A percentile compares a stretch with the other conserved stretches of the same genome.
phyloP scores from a whole-genome alignment of 306 rosid genomes.

The Prunus mume region DNA sequence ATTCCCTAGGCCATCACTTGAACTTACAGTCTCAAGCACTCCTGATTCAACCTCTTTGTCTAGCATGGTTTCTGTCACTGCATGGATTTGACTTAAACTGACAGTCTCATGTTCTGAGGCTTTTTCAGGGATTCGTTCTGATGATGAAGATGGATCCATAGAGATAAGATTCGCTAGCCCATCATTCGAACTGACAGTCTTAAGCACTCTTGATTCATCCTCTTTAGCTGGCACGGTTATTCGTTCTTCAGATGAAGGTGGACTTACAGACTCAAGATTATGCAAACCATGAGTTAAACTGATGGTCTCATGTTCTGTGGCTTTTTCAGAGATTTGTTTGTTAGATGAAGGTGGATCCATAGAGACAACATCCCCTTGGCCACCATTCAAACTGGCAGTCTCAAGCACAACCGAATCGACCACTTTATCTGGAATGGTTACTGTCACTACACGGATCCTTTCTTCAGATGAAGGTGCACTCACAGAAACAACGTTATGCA shows the following conservation, averaged over 20 bases:
- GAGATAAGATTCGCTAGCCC: slow-evolving; percentile 14
- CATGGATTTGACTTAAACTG: background rate
- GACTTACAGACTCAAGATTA: slow-evolving; percentile 6
- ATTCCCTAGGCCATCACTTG: no score
- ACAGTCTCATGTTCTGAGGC: background rate
- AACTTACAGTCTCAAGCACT: slow-evolving; percentile 13
- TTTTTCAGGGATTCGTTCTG: slow-evolving; percentile 26
- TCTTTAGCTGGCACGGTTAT: slow-evolving; percentile 23
- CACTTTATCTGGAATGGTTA: slow-evolving; percentile 24
- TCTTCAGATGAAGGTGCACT: slow-evolving; percentile 27
- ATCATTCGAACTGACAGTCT: slow-evolving; percentile 15
- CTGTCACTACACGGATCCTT: slow-evolving; percentile 13
- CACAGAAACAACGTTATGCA: background rate
- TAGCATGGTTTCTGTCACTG: background rate
- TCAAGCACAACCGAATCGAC: slow-evolving; percentile 19
- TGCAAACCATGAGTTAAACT: slow-evolving; percentile 16
- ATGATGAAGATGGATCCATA: slow-evolving; percentile 22
- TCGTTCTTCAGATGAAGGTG: background rate
- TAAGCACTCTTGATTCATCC: slow-evolving; percentile 17
- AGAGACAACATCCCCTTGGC: slow-evolving; percentile 5
- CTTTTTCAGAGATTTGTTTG: slow-evolving; percentile 26
- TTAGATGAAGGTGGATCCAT: slow-evolving; percentile 24
- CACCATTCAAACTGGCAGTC: slow-evolving; percentile 19
- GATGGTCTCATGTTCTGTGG: slow-evolving; percentile 1
- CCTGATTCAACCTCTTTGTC: slow-evolving; percentile 21